Base-by-base conservation (phyloP, 1,284 basidiomycete species). In the Irpex sp. region DNA sequence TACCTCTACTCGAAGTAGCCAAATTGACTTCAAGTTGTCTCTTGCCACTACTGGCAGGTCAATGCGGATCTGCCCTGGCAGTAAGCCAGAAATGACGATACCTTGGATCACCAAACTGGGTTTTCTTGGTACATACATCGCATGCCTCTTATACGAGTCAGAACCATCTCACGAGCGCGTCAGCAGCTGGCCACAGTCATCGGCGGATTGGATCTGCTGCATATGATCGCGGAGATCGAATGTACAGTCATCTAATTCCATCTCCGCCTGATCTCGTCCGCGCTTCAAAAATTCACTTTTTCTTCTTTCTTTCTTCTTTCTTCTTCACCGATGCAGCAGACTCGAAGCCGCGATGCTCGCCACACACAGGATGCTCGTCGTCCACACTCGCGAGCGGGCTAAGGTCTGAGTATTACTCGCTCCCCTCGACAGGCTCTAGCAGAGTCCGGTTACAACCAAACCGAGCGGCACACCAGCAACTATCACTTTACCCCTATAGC, bases 321-420 rank as follows among this genome's bases (percentile, higher is more conserved):
- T 26, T 15, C 59, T 17, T 15, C 59, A 58, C 11, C 49, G 40
- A 44, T 61, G 57, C 62, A 65, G 64, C 62, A 66, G 64, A 63
- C 63, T 65, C 65, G 65, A 72, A 72, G 62, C 70, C 69, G 68
- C 71, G 69, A 73, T 58, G 67, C 71, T 72, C 71, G 68, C 61
- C 51, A 60, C 71, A 62, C 62, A 71, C 71, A 65, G 67, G 65
- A 63, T 56, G 40, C 57, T 36, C 44, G 63, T 64, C 59, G 48
- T 58, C 63, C 64, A 58, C 58, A 21, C 51, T 72, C 60, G 67
- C 70, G 72, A 73, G 70, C 67, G 71, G 71, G 72, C 66, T 70
- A 73, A 73, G 71, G 70, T 73, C 72, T 73, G 72, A 73, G 69
- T 61, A 65, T 70, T 63, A 66, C 26, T 66, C 67, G 37, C 62